Evolutionary conservation across 768 basidiomycete genomes (phyloP).

Genomic region (Suillus ampliporus): DNA sequence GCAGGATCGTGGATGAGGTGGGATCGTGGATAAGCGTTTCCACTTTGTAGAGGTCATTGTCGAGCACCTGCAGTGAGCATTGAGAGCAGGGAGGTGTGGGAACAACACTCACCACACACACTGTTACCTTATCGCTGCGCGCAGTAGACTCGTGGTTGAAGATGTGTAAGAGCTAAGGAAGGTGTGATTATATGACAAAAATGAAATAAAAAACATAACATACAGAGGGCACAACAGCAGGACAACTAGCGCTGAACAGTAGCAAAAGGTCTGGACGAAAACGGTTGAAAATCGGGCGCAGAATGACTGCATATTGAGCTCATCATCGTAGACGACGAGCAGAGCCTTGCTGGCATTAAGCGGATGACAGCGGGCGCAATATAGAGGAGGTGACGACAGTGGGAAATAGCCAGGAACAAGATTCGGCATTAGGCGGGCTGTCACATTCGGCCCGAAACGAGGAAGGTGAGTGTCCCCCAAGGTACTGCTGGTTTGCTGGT

Average conservation of each 20-base stretch:
- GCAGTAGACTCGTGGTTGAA: neutral
- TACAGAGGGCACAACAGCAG: too few relatives aligned
- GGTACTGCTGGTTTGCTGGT: constrained; percentile 8
- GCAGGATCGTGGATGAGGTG: too few relatives aligned
- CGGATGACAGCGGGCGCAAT: neutral
- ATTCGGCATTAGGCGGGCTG: neutral
- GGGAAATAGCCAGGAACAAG: constrained; percentile 1
- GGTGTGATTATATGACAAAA: too few relatives aligned
- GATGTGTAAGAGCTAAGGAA: too few relatives aligned
- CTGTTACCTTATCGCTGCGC: too few relatives aligned
- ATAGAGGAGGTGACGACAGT: neutral
- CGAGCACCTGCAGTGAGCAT: too few relatives aligned
- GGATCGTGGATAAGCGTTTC: too few relatives aligned
- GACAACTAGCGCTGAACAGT: neutral
- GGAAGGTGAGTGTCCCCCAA: neutral
- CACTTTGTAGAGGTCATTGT: too few relatives aligned
- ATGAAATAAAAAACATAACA: too few relatives aligned
- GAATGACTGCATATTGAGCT: constrained; percentile 2
- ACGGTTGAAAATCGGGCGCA: neutral
- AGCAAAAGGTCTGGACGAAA: constrained; percentile 1
- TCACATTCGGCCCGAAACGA: neutral
- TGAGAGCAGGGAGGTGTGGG: too few relatives aligned
- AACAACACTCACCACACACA: too few relatives aligned
- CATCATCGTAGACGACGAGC: constrained; percentile 4
- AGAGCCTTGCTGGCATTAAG: neutral